These are phyloP conservation scores for Cercospora sp. DNA, from an alignment of 2,329 filamentous ascomycete genomes.

Conservation along the genomic window DNA sequence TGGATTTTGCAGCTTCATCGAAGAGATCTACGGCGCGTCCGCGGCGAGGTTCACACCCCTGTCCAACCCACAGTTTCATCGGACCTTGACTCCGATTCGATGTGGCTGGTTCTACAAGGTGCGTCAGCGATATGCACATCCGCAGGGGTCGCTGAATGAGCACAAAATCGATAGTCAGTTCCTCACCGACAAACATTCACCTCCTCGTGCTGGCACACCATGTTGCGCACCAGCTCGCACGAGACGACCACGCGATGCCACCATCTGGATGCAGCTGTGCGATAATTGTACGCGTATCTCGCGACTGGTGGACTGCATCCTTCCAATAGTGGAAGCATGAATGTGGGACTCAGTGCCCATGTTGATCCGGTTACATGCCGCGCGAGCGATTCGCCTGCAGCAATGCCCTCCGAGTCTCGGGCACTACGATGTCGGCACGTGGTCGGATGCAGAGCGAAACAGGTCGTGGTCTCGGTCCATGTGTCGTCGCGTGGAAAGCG, in stretches of 20 bases:
- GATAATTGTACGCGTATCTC: neutral
- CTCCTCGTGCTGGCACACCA: too few relatives aligned
- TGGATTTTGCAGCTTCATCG: neutral
- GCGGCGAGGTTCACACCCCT: neutral
- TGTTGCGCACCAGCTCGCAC: neutral
- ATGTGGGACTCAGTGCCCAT: neutral
- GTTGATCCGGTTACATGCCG: neutral
- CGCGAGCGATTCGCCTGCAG: neutral
- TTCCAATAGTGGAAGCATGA: neutral
- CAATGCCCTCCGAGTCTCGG: neutral
- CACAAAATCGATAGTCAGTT: neutral
- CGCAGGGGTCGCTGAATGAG: neutral
- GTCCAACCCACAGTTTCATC: conserved; percentile 1
- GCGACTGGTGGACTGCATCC: neutral
- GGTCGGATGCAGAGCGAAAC: neutral
- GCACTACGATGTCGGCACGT: neutral
- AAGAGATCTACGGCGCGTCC: conserved; percentile 3
- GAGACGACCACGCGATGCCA: neutral
- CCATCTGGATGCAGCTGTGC: neutral
- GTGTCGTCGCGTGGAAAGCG: too few relatives aligned
- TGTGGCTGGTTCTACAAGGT: conserved; percentile 3
- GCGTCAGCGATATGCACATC: conserved; percentile 13
- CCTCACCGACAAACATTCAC: too few relatives aligned
- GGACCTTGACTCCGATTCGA: conserved; percentile 8
- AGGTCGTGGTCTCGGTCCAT: neutral